Evolutionary conservation across 805 yeast genomes (phyloP).

Genomic region (Barnettozyma wickerhamii): DNA sequence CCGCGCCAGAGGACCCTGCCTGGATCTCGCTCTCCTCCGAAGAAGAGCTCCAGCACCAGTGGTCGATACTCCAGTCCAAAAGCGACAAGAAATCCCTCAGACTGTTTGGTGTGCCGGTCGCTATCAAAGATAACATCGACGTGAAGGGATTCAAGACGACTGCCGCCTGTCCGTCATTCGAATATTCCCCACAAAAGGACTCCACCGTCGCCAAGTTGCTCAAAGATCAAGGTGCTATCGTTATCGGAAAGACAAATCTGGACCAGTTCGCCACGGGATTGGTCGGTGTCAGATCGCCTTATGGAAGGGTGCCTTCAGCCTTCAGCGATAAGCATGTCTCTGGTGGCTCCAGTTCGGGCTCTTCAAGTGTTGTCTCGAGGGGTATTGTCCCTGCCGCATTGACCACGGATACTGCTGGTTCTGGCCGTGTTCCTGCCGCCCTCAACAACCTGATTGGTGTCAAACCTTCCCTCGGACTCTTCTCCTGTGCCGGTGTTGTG

Average conservation of each 20-base stretch:
- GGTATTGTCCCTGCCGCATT: conserved; percentile 86
- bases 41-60: conserved; percentile 67
- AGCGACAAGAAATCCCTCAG: conserved; percentile 52
- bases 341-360: conserved; percentile 96
- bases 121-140: conserved; percentile 93
- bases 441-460: conserved; percentile 87
- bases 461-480: conserved; percentile 87
- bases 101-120: conserved; percentile 92
- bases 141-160: conserved; percentile 80
- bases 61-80: conserved; percentile 67
- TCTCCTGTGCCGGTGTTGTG: conserved; percentile 88
- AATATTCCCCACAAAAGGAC: conserved; percentile 64
- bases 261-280: conserved; percentile 98
- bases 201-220: conserved; percentile 72
- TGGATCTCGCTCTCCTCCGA: conserved; percentile 80
- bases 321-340: conserved; percentile 75
- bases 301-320: conserved; percentile 82
- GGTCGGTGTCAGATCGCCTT: conserved; percentile 93
- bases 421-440: conserved; percentile 97
- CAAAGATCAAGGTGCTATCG: conserved; percentile 86
- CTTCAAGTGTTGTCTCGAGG: conserved; percentile 86
- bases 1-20: conserved; percentile 65
- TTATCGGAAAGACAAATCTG: conserved; percentile 89
- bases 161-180: conserved; percentile 90
- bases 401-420: conserved; percentile 98